Base-by-base conservation (phyloP, 1,284 basidiomycete genomes). In the Puccinia coronata region DNA sequence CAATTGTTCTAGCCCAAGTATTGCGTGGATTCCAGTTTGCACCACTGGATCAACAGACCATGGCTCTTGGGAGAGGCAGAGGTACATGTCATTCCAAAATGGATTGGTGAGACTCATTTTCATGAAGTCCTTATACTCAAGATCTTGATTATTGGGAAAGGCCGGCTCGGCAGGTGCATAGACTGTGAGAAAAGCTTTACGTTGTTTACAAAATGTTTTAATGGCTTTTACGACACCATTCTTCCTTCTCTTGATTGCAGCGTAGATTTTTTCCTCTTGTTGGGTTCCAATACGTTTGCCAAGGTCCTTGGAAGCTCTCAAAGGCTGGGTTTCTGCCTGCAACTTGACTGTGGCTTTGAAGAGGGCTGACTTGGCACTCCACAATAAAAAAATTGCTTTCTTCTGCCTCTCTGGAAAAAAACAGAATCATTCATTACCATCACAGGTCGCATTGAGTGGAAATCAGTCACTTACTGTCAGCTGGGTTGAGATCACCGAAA, bases 61-160 rank as follows among this genome's bases (percentile, higher is more conserved):
- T 4, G 70, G n/a, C 6, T 72, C 28, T 43, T 23, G 34, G 20
- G 20, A 36, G n/a, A 47, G 14, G 43, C 39, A 43, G 31, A 72
- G 43, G 18, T 51, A 36, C 8, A 41, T 34, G 28, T 72, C 28
- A 16, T 72, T 72, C 70, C 70, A 72, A 47, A 51, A 72, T 11
- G 70, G 70, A 25, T 72, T 28, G 25, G 34, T 47, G 20, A 47
- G 43, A 9, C 43, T 18, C 43, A 47, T 47, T 47, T 47, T 47
- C 43, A 47, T 47, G 43, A 67, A 67, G n/a, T 67, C 36, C 20
- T 39, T 31, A 43, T 67, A 67, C 14, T 23, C n/a, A 8, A 67
- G 11, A 5, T 41, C 41, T 39, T 20, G 20, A 31, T 67, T 67
- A 25, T 67, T 18, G 16, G 63, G 63, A 14, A 23, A 18, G 11